Evolutionary conservation across 1,284 basidiomycete genomes (phyloP), one percentile per base, ranked within the genome.

Genomic region (Mycena sp.): DNA sequence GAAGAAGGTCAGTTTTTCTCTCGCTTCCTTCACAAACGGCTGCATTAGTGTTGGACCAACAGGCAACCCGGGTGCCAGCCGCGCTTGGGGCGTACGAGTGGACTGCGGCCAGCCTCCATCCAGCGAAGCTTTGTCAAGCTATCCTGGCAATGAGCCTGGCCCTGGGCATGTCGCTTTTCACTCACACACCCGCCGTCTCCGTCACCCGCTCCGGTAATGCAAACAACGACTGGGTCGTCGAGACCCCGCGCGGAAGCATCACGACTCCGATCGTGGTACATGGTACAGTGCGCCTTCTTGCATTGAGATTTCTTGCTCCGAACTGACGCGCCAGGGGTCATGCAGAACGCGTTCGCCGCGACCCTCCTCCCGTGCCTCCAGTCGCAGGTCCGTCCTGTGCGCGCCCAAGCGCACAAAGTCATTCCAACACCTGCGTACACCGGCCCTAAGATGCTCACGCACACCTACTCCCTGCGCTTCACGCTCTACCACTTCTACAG

Each of bases 391-490:
- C 45, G 53, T 2, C 65, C 65, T 9, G 56, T 50, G 30, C 64
- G 67, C 12, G 61, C 65, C 30, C 67, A 69, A 41, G 64, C 61
- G 17, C 58, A 63, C 53, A 54, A 57, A 48, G 9, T 64, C 1
- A 61, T 67, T 40, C 67, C 67, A 12, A 61, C 67, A 6, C 48
- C 61, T 26, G 23, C 59, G 5, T 67, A 52, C 45, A 48, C 62
- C 6, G 58, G 57, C 10, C 11, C 41, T 17, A 50, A 32, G 7
- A 62, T 61, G 49, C 58, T 69, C 17, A 62, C 64, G 10, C 67
- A 69, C 46, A 66, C 67, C 6, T 66, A 66, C 35, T 64, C 65
- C 28, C 48, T 69, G n/a, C 65, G 67, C 12, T 66, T 67, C 32
- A 43, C 61, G 10, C 41, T 69, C 3, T 37, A 51, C 32, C 64